phyloP scores from a whole-genome alignment of 257 asterid species.

The Orobanche coerulescens region DNA sequence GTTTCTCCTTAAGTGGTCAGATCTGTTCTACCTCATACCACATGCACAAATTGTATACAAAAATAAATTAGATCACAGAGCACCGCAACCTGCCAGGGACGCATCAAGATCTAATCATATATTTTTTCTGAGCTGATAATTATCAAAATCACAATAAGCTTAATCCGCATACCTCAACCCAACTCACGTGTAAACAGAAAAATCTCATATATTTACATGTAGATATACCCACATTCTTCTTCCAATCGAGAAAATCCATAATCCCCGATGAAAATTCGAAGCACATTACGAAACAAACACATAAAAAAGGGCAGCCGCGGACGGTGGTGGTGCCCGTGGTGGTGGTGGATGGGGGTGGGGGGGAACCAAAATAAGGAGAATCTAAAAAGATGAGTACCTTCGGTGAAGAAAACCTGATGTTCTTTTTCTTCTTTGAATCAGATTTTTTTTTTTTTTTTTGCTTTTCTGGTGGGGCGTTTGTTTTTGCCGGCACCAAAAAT shows the following conservation, averaged over 20 bases:
- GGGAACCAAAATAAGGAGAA: background rate
- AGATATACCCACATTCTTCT: conserved; percentile 28
- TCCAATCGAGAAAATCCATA: background rate
- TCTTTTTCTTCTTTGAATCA: background rate
- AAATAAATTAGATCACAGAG: background rate
- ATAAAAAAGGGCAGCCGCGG: background rate
- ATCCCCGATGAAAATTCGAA: background rate
- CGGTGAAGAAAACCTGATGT: background rate
- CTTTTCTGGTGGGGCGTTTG: background rate
- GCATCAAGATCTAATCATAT: conserved; percentile 6
- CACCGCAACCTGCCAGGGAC: background rate
- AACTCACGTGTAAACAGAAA: conserved; percentile 12
- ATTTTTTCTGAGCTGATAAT: background rate
- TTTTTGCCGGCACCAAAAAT: conserved; percentile 6
- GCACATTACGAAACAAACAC: background rate
- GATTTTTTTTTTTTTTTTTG: background rate
- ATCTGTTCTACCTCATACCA: background rate
- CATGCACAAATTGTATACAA: background rate
- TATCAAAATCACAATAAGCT: background rate
- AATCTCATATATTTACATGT: background rate
- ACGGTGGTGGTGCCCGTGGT: too few species aligned
- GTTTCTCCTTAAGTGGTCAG: background rate
- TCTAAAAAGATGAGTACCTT: conserved; percentile 21
- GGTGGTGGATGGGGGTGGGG: too few species aligned
- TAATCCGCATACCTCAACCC: background rate